Evolutionary conservation across 2,329 filamentous ascomycete species (phyloP).

Genomic region (Endothia cerciana): DNA sequence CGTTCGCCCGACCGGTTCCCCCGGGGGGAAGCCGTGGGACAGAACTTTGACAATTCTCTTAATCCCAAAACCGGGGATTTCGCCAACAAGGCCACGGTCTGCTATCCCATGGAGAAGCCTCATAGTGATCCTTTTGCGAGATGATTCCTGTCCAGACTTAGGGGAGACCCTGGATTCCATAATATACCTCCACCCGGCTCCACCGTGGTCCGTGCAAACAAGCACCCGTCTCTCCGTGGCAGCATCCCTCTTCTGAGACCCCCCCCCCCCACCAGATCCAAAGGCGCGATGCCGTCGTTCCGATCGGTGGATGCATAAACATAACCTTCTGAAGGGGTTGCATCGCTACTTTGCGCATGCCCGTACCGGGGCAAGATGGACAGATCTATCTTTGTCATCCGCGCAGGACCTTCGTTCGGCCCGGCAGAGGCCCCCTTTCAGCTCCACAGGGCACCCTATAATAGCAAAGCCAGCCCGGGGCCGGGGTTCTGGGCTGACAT

Average conservation of each 20-base stretch:
- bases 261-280: background rate
- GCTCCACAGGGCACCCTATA: background rate
- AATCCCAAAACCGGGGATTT: too few species aligned
- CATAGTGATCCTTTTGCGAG: too few species aligned
- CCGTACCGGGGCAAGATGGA: background rate
- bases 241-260: too few species aligned
- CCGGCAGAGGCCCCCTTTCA: background rate
- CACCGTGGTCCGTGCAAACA: too few species aligned
- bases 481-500: conserved; percentile 1
- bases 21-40: background rate
- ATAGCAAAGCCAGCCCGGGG: background rate
- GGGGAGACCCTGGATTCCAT: too few species aligned
- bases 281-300: background rate
- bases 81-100: too few species aligned
- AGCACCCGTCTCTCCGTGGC: too few species aligned
- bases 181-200: too few species aligned
- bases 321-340: conserved; percentile 3
- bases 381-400: conserved; percentile 5
- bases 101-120: too few species aligned
- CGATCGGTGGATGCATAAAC: conserved; percentile 3
- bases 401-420: background rate
- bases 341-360: background rate
- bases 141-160: too few species aligned
- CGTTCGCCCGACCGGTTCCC: background rate
- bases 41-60: background rate